Evolutionary conservation across 768 basidiomycete genomes (phyloP).

Genomic region (Leccinellum luteum): DNA sequence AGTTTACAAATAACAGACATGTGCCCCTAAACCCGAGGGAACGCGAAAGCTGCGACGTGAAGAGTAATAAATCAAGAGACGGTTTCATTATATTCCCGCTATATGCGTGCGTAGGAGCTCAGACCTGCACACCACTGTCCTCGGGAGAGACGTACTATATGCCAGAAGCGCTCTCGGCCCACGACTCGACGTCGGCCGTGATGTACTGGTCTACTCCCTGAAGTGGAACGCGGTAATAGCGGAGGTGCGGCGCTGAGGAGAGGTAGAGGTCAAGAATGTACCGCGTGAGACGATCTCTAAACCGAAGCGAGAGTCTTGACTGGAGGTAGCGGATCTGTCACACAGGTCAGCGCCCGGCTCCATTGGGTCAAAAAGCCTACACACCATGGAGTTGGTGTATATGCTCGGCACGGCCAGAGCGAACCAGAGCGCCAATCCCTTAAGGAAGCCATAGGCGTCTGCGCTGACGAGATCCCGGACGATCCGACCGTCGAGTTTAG

Average conservation of each 20-base stretch:
- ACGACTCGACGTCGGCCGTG: constrained; percentile 88
- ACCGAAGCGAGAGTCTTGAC: constrained; percentile 74
- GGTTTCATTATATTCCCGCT: constrained; percentile 96
- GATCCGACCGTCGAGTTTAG: constrained; percentile 84
- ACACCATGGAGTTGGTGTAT: constrained; percentile 93
- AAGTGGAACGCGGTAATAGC: constrained; percentile 63
- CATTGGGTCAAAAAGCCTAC: background rate
- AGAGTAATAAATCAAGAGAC: constrained; percentile 83
- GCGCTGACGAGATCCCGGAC: constrained; percentile 88
- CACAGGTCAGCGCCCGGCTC: background rate
- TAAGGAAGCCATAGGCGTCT: constrained; percentile 78
- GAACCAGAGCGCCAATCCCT: constrained; percentile 86
- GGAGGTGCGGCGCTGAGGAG: constrained; percentile 64
- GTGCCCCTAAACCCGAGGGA: constrained; percentile 88
- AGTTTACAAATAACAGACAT: constrained; percentile 73
- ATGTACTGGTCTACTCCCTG: constrained; percentile 90
- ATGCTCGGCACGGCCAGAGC: constrained; percentile 87
- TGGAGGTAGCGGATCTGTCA: constrained; percentile 59
- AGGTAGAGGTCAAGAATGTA: constrained; percentile 94
- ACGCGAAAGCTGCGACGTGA: constrained; percentile 86
- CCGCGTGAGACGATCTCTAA: constrained; percentile 84
- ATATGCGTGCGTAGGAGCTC: background rate
- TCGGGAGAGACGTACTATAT: constrained; percentile 67
- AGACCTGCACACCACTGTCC: background rate
- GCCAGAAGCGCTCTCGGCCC: constrained; percentile 80